Evolutionary conservation across 257 asterid genomes (phyloP), one percentile per base, ranked within the genome.

Genomic region (Verbena officinalis): DNA sequence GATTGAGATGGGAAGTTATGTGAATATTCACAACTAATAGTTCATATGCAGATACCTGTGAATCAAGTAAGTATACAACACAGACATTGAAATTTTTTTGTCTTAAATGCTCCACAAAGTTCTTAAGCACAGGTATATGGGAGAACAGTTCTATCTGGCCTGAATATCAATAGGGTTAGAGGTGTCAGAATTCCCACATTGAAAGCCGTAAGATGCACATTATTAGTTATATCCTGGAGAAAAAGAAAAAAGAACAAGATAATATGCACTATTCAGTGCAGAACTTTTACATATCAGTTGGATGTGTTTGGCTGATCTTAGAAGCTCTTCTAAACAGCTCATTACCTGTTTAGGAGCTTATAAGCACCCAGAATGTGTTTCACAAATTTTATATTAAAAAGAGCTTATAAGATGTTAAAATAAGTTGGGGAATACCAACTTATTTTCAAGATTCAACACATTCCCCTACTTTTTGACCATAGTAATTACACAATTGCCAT

Each of bases 101-200:
- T 81, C 69, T 78, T 52, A 94, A 79, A 74, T 90, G 92, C 82
- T 90, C 96, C 67, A 73, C 96, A 33, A 94, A 94, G 80, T 90
- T 88, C 83, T 86, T 90, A 54, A 94, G 90, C 71, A 86, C 96
- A 5, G 97, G 95, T 61, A 94, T 95, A 80, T 94, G 96, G 48
- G 99, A 90, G 76, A 90, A 90, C 55, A 94, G 95, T 70, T 94
- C 97, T 65, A 90, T 94, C 72, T 90, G 99, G 59, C 99, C 99
- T 94, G 81, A 51, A 53, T 20, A 43, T 68, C 33, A 62, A 15
- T 67, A 59, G 31, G 77, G 48, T 62, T 33, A 62, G 63, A 59
- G 49, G 58, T 13, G 46, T 70, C 71, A 78, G 62, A 67, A 68
- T 51, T 62, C 55, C 36, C 49, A 61, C 42, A 10, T 31, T 15